Conservation (phyloP, 106 monocot species). For the Alisma plantagoaquatica region DNA sequence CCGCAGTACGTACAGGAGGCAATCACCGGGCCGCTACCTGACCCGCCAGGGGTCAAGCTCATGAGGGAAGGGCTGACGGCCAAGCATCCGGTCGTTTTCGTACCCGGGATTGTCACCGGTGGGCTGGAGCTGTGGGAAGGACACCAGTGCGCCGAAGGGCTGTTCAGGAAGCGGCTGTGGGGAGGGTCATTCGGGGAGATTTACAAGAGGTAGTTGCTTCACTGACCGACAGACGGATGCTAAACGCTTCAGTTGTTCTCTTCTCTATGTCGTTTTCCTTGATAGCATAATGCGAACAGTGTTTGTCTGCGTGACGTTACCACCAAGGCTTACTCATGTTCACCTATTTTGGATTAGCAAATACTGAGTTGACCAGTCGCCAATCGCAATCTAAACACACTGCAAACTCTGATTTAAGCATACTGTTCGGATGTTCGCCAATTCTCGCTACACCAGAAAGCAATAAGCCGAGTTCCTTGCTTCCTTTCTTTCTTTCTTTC, state of each 20-base stretch:
- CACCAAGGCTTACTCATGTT: too few species aligned
- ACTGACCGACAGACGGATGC: too few species aligned
- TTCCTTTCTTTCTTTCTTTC: too few species aligned
- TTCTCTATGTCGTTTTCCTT: not conserved
- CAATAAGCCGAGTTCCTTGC: too few species aligned
- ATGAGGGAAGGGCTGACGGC: slow-evolving; percentile 75
- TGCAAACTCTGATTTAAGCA: too few species aligned
- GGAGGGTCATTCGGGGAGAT: slow-evolving; percentile 93
- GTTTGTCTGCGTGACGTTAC: not conserved
- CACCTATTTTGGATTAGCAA: too few species aligned
- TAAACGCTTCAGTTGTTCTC: too few species aligned
- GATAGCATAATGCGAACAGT: too few species aligned
- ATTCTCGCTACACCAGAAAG: too few species aligned
- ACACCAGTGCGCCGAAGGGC: slow-evolving; percentile 84
- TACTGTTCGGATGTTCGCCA: too few species aligned
- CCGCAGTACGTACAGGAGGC: slow-evolving; percentile 98
- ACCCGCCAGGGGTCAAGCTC: slow-evolving; percentile 90
- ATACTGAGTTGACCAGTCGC: too few species aligned
- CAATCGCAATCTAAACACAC: too few species aligned
- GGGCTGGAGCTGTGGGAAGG: slow-evolving; percentile 99
- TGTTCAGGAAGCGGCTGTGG: slow-evolving; percentile 94
- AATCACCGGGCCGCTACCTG: slow-evolving; percentile 87
- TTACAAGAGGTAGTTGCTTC: slow-evolving; percentile 88
- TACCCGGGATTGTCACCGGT: slow-evolving; percentile 98
- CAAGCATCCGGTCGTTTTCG: slow-evolving; percentile 95